Conservation (phyloP, 208 protist species). For the Trypanosoma caninum region DNA sequence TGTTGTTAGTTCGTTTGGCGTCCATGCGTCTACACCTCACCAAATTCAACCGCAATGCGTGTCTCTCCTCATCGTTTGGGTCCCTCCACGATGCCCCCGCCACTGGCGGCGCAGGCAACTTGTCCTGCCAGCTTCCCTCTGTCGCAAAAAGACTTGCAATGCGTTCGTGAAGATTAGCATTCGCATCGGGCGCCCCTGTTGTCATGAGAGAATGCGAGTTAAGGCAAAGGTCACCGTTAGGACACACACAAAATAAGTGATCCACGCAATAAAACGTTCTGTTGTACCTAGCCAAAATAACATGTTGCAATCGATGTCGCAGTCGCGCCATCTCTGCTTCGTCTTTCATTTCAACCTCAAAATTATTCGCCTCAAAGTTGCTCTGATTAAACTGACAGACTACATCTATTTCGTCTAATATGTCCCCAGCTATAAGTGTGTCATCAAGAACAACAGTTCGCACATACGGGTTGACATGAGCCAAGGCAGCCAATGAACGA, state of each 20-base stretch:
- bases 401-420: conserved; percentile 89
- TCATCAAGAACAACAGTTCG: conserved; percentile 84
- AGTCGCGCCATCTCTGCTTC: conserved; percentile 45
- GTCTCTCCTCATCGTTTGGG: conserved; percentile 41
- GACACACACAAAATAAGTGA: conserved; percentile 74
- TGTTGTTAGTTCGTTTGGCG: not conserved
- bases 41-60: conserved; percentile 35
- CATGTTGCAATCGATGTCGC: conserved; percentile 68
- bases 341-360: conserved; percentile 46
- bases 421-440: conserved; percentile 80
- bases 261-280: conserved; percentile 69
- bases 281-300: conserved; percentile 46
- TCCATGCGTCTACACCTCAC: not conserved
- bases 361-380: conserved; percentile 70
- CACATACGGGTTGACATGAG: conserved; percentile 79
- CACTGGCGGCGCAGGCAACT: conserved; percentile 48
- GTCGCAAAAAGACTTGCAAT: conserved; percentile 66
- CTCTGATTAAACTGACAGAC: conserved; percentile 90
- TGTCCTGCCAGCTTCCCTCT: conserved; percentile 68
- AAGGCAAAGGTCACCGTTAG: conserved; percentile 72
- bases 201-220: conserved; percentile 65
- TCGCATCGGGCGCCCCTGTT: conserved; percentile 30
- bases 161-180: conserved; percentile 51
- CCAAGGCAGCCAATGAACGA: conserved; percentile 70
- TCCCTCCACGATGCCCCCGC: conserved; percentile 81